These are phyloP conservation scores for Hypsizygus ulmarius DNA, from an alignment of 1,284 basidiomycete genomes.

Conservation along the genomic window DNA sequence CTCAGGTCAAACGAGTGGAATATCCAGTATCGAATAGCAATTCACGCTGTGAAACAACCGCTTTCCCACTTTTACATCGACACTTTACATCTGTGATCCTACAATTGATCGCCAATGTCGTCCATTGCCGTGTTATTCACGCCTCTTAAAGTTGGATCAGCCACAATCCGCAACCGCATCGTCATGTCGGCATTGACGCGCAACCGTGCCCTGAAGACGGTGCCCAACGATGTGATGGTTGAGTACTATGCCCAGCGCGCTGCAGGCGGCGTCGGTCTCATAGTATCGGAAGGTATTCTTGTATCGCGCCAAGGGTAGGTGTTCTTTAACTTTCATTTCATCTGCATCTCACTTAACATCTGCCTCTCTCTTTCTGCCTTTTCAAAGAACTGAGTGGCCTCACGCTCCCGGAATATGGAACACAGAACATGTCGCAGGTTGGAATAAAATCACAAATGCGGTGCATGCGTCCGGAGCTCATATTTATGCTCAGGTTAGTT, in stretches of 20 bases:
- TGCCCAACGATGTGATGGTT: conserved; percentile 37
- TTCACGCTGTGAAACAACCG: too few relatives aligned
- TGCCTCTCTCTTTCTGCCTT: too few relatives aligned
- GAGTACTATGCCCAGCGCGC: conserved; percentile 50
- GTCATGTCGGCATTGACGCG: conserved; percentile 36
- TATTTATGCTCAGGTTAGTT: conserved; percentile 34
- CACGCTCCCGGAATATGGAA: conserved; percentile 41
- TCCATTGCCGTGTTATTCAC: conserved; percentile 26
- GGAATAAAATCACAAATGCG: conserved; percentile 38
- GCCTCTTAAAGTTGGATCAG: conserved; percentile 32
- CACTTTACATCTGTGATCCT: too few relatives aligned
- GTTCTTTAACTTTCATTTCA: background rate
- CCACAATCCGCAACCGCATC: conserved; percentile 32
- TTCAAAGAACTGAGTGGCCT: conserved; percentile 37
- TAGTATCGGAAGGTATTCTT: conserved; percentile 44
- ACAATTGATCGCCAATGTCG: too few relatives aligned
- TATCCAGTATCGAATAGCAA: too few relatives aligned
- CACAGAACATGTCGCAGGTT: conserved; percentile 34
- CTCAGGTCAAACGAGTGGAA: too few relatives aligned
- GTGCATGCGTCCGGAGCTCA: conserved; percentile 35
- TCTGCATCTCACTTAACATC: background rate
- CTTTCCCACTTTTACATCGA: too few relatives aligned
- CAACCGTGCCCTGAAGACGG: conserved; percentile 28
- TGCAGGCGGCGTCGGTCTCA: conserved; percentile 37
- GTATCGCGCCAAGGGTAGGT: conserved; percentile 40